phyloP scores from a whole-genome alignment of 164 flowering plant genomes.

The Annona squamosa region DNA sequence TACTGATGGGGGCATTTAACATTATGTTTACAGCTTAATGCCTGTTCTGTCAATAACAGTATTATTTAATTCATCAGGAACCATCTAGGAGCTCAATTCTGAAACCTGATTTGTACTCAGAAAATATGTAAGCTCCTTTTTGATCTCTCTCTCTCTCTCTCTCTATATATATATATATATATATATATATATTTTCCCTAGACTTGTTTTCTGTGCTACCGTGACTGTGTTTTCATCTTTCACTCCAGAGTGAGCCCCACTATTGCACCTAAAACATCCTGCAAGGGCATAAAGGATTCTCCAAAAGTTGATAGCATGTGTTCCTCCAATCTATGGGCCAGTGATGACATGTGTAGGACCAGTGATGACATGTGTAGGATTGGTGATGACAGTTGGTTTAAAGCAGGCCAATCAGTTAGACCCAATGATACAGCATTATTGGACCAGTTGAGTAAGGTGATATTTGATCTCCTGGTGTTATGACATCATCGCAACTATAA shows the following conservation, averaged over 20 bases:
- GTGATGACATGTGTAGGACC: conserved; percentile 26
- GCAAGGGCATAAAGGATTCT: conserved; percentile 35
- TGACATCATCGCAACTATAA: background rate
- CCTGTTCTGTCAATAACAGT: conserved; percentile 10
- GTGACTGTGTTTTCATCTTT: conserved; percentile 3
- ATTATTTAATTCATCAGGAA: conserved; percentile 29
- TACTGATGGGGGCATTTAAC: background rate
- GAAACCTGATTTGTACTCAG: conserved; percentile 26
- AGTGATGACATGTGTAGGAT: conserved; percentile 64
- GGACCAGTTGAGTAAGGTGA: conserved; percentile 53
- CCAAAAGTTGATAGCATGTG: conserved; percentile 32
- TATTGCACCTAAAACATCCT: conserved; percentile 22
- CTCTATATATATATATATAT: no score
- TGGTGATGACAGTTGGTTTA: conserved; percentile 52
- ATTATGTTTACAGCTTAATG: background rate
- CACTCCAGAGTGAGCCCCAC: conserved; percentile 40
- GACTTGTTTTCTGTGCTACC: background rate
- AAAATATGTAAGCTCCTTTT: conserved; percentile 41
- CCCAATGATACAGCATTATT: conserved; percentile 18
- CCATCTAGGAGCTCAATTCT: conserved; percentile 27
- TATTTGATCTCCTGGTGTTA: background rate
- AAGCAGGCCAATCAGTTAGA: conserved; percentile 24
- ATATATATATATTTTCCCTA: background rate
- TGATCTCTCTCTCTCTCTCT: background rate
- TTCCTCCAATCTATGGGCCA: conserved; percentile 47